phyloP scores from a whole-genome alignment of 371 early-diverging fungal species.

The Mortierella sp. region DNA sequence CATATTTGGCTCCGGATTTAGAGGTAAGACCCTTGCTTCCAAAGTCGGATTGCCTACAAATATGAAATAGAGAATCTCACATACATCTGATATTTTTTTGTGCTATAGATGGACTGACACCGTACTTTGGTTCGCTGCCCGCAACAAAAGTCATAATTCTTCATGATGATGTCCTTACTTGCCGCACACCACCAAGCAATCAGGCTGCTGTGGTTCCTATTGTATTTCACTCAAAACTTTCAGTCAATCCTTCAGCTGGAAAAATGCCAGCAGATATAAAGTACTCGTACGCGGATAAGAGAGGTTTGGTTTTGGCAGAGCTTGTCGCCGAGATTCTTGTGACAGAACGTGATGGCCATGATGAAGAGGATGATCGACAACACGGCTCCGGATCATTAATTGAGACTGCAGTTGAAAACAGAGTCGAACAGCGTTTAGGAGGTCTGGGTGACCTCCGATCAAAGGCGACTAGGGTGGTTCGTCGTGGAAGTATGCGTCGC shows the following conservation, averaged over 20 bases:
- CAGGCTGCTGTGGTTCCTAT: slow-evolving; percentile 33
- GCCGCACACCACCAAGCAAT: slow-evolving; percentile 43
- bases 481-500: slow-evolving; percentile 50
- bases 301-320: slow-evolving; percentile 44
- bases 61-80: neutral
- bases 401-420: neutral
- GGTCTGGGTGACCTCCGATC: slow-evolving; percentile 53
- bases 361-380: slow-evolving; percentile 27
- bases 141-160: slow-evolving; percentile 39
- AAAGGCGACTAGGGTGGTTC: slow-evolving; percentile 44
- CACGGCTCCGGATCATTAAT: slow-evolving; percentile 12
- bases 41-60: neutral
- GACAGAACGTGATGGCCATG: slow-evolving; percentile 33
- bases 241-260: slow-evolving; percentile 3
- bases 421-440: slow-evolving; percentile 33
- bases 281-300: slow-evolving; percentile 53
- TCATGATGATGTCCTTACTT: slow-evolving; percentile 46
- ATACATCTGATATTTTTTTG: neutral
- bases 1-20: slow-evolving; percentile 51
- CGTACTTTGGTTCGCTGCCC: slow-evolving; percentile 44
- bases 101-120: slow-evolving; percentile 30
- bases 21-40: slow-evolving; percentile 21
- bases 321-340: slow-evolving; percentile 50
- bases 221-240: slow-evolving; percentile 31
- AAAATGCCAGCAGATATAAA: slow-evolving; percentile 17